Conservation (phyloP, 805 yeast genomes). For the Jamesozyma gamospora region DNA sequence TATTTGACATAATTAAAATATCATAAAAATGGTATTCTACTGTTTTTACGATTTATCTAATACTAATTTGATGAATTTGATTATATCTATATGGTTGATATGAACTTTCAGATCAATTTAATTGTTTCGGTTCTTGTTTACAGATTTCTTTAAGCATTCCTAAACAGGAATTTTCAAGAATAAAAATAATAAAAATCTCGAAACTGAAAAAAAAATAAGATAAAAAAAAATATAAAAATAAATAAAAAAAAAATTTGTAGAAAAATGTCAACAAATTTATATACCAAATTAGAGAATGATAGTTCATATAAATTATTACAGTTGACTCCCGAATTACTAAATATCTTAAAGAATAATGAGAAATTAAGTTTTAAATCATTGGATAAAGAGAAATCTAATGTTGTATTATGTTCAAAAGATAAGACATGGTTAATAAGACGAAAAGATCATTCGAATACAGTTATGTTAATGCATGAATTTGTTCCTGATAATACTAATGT, state of each 20-base stretch:
- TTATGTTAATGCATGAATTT: slow-evolving; percentile 40
- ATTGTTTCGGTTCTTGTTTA: background rate
- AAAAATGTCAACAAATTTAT: slow-evolving; percentile 10
- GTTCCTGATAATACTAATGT: slow-evolving; percentile 10
- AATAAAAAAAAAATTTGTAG: background rate
- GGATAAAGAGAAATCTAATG: slow-evolving; percentile 28
- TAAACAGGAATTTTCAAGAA: background rate
- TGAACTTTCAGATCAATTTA: no score
- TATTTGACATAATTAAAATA: background rate
- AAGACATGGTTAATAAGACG: slow-evolving; percentile 60
- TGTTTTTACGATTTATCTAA: no score
- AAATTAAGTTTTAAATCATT: slow-evolving; percentile 24
- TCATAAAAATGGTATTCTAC: no score
- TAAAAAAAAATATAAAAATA: background rate
- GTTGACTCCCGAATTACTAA: slow-evolving; percentile 40
- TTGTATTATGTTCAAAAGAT: slow-evolving; percentile 51
- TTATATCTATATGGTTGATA: no score
- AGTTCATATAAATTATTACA: slow-evolving; percentile 41
- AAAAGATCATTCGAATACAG: slow-evolving; percentile 80
- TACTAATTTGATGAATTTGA: no score
- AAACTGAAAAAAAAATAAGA: background rate
- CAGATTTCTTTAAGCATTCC: background rate
- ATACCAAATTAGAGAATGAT: slow-evolving; percentile 17
- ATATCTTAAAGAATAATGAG: slow-evolving; percentile 20
- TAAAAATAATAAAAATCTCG: background rate